Evolutionary conservation across 2,329 filamentous ascomycete genomes (phyloP).

Genomic region (Endothia cerciana): DNA sequence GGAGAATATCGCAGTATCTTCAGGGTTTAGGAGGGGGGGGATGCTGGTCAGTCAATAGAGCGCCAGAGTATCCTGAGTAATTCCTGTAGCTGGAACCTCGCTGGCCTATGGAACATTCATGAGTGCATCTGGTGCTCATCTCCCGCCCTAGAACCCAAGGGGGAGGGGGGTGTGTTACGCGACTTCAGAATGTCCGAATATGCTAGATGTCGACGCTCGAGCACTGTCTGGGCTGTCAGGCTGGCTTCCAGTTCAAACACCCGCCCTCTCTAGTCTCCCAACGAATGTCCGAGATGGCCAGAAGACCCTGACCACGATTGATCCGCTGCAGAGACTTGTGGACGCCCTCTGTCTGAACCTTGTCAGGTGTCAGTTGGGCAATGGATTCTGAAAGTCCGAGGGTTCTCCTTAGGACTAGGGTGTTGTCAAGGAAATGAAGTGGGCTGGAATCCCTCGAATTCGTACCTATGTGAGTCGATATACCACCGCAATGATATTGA

Average conservation of each 20-base stretch:
- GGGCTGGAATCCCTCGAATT: not conserved
- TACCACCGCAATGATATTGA: not conserved
- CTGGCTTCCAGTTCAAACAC: not conserved
- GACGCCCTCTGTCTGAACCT: not conserved
- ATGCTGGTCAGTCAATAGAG: not conserved
- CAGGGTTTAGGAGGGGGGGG: not conserved
- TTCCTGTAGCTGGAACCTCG: not conserved
- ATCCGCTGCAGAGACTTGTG: not conserved
- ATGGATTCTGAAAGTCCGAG: not conserved
- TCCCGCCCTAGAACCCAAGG: not conserved
- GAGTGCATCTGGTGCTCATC: not conserved
- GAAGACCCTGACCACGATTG: not conserved
- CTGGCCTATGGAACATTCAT: not conserved
- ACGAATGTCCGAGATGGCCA: not conserved
- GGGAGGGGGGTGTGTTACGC: not conserved
- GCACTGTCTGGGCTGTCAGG: slow-evolving; percentile 1
- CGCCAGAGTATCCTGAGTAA: not conserved
- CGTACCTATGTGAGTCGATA: not conserved
- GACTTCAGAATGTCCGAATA: not conserved
- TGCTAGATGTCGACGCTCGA: not conserved
- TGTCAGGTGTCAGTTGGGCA: not conserved
- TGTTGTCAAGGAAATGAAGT: not conserved
- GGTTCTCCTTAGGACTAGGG: not conserved
- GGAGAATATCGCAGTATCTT: not conserved
- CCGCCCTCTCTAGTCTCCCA: not conserved